A percentile compares a stretch with the other conserved stretches of the same genome.
phyloP scores from a whole-genome alignment of 1,284 basidiomycete genomes.

The Volvariella surrecta region DNA sequence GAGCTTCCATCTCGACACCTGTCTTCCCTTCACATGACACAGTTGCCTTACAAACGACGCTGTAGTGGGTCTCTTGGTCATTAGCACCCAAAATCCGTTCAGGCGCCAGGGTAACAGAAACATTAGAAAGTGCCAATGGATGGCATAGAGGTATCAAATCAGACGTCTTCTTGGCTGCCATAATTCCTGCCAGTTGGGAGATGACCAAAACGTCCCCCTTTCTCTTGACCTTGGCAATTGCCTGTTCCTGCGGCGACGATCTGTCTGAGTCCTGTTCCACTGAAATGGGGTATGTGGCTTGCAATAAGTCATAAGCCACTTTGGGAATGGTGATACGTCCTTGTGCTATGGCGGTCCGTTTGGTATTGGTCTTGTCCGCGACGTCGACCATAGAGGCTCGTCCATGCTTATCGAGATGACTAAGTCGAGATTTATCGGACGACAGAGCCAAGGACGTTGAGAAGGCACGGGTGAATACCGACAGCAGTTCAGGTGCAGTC shows the following conservation, averaged over 20 bases:
- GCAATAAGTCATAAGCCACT: slow-evolving; percentile 58
- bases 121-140: slow-evolving; percentile 62
- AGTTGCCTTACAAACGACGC: slow-evolving; percentile 57
- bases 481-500: background rate
- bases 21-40: slow-evolving; percentile 74
- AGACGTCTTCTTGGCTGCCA: slow-evolving; percentile 78
- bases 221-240: slow-evolving; percentile 35
- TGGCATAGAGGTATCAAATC: slow-evolving; percentile 84
- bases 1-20: slow-evolving; percentile 93
- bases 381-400: slow-evolving; percentile 79
- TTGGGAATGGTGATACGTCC: slow-evolving; percentile 70
- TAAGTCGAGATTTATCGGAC: slow-evolving; percentile 29
- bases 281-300: slow-evolving; percentile 22
- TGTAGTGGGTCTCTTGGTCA: slow-evolving; percentile 24
- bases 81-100: slow-evolving; percentile 18
- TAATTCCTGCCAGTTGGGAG: slow-evolving; percentile 80
- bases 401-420: slow-evolving; percentile 66
- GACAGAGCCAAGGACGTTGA: too few species aligned
- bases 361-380: slow-evolving; percentile 54
- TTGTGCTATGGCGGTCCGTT: slow-evolving; percentile 65
- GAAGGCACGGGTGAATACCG: too few species aligned
- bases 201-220: slow-evolving; percentile 77
- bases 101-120: slow-evolving; percentile 53
- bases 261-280: slow-evolving; percentile 25
- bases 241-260: background rate